Percentiles rank a stretch among this genome's conserved stretches.
These are phyloP conservation scores for Kregervanrija fluxuum DNA, from an alignment of 805 yeast genomes.

Conservation along the genomic window DNA sequence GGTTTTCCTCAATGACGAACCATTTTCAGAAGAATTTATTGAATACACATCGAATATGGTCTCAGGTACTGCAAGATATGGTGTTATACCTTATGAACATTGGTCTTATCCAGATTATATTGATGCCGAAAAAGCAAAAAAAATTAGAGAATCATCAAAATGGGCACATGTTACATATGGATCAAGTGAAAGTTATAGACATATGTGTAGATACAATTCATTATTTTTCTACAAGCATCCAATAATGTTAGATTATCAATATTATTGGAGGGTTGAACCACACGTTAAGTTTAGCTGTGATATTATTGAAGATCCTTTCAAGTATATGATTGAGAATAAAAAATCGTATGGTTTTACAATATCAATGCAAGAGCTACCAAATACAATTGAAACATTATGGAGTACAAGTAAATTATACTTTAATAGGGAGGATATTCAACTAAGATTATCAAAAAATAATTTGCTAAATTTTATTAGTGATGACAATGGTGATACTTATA, in stretches of 20 bases:
- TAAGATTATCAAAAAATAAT: slow-evolving; percentile 25
- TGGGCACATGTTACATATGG: slow-evolving; percentile 48
- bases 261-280: slow-evolving; percentile 60
- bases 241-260: slow-evolving; percentile 43
- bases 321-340: slow-evolving; percentile 41
- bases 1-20: slow-evolving; percentile 43
- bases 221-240: slow-evolving; percentile 52
- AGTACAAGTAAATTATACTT: slow-evolving; percentile 37
- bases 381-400: slow-evolving; percentile 49
- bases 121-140: slow-evolving; percentile 33
- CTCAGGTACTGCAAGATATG: slow-evolving; percentile 41
- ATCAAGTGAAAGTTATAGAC: slow-evolving; percentile 58
- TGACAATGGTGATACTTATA: slow-evolving; percentile 58
- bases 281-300: slow-evolving; percentile 45
- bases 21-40: slow-evolving; percentile 37
- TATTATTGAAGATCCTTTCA: slow-evolving; percentile 48
- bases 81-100: slow-evolving; percentile 38
- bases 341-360: slow-evolving; percentile 48
- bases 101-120: slow-evolving; percentile 49
- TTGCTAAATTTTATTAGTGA: slow-evolving; percentile 55
- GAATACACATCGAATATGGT: slow-evolving; percentile 29
- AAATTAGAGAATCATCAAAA: slow-evolving; percentile 27
- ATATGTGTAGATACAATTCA: slow-evolving; percentile 52
- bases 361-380: slow-evolving; percentile 42
- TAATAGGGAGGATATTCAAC: slow-evolving; percentile 15